Evolutionary conservation across 345 rosid genomes (phyloP), one percentile per base, ranked within the genome.

Genomic region (Anastatica hierochuntica): DNA sequence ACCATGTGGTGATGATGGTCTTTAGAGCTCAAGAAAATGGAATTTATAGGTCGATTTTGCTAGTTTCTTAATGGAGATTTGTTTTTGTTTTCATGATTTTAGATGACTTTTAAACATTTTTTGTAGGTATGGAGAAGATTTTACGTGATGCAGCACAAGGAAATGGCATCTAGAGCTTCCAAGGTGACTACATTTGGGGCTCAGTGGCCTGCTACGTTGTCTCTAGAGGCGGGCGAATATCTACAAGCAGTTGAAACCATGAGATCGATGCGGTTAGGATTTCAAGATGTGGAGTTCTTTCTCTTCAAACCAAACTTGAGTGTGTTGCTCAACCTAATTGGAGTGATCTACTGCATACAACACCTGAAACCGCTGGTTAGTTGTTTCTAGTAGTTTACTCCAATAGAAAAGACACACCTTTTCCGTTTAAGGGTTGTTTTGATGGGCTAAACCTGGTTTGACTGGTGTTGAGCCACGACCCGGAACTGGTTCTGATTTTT

Each of bases 211-310:
- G 18, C 60, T 30, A 39, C 38, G 7, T 29, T 58, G 19, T 58
- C 60, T 58, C 30, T 66, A 45, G 71, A 66, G 49, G 54, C 66
- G 0, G 21, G 55, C 1, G 19, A 44, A 4, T 66, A 66, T 45
- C 55, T 45, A 8, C 33, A 30, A n/a, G 50, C 31, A 2, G 56
- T 67, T 8, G 66, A 60, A 59, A 60, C 40, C 14, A 59, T 67
- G 56, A 67, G 48, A 5, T 67, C 51, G 27, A 67, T 46, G 56
- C 39, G 43, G 17, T 53, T 67, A 23, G 66, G 66, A 13, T 14
- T 67, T 14, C 56, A 39, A 39, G 71, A 67, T 40, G 66, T 67
- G 0, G 71, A 67, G 60, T 17, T 53, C 3, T 67, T 67, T 39
- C 31, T 67, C 56, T 60, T 67, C 56, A 60, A 40, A 67, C 62